Conservation (phyloP, 2,329 filamentous ascomycete genomes). For the Exophiala aquamarina region DNA sequence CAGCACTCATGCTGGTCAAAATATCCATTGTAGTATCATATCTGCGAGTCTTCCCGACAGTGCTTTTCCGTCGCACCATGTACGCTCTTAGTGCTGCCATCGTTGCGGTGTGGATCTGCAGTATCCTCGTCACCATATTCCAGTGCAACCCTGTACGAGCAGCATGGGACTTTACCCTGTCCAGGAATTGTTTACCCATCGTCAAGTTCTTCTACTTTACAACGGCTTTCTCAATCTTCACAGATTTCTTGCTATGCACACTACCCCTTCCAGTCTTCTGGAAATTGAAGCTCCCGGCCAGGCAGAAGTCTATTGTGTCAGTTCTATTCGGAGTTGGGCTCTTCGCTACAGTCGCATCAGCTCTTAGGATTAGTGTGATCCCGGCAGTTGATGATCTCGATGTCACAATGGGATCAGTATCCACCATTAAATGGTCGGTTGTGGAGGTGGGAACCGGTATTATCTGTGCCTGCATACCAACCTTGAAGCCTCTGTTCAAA, state of each 20-base stretch:
- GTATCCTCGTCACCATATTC: slow-evolving; percentile 45
- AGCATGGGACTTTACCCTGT: slow-evolving; percentile 39
- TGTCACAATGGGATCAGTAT: slow-evolving; percentile 38
- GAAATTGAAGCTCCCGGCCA: slow-evolving; percentile 46
- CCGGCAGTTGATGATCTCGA: slow-evolving; percentile 38
- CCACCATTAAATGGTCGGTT: slow-evolving; percentile 49
- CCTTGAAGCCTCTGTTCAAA: slow-evolving; percentile 43
- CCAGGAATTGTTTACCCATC: slow-evolving; percentile 47
- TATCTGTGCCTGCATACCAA: slow-evolving; percentile 44
- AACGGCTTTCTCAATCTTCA: slow-evolving; percentile 61
- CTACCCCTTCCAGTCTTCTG: slow-evolving; percentile 52
- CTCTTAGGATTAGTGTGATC: slow-evolving; percentile 49
- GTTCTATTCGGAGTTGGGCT: slow-evolving; percentile 54
- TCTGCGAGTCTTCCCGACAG: slow-evolving; percentile 33
- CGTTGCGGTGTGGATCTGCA: slow-evolving; percentile 32
- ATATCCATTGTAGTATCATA: slow-evolving; percentile 35
- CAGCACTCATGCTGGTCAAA: slow-evolving; percentile 38
- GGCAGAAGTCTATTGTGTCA: slow-evolving; percentile 49
- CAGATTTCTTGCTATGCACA: slow-evolving; percentile 56
- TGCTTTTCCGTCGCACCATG: slow-evolving; percentile 20
- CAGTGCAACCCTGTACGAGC: slow-evolving; percentile 45
- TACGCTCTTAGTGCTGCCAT: slow-evolving; percentile 23
- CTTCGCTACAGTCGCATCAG: slow-evolving; percentile 49
- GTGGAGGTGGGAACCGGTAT: slow-evolving; percentile 46
- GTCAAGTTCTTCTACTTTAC: slow-evolving; percentile 54